A percentile compares a stretch with the other conserved stretches of the same genome.
These are phyloP conservation scores for Kandelia obovata DNA, from an alignment of 345 rosid genomes.

Conservation along the genomic window DNA sequence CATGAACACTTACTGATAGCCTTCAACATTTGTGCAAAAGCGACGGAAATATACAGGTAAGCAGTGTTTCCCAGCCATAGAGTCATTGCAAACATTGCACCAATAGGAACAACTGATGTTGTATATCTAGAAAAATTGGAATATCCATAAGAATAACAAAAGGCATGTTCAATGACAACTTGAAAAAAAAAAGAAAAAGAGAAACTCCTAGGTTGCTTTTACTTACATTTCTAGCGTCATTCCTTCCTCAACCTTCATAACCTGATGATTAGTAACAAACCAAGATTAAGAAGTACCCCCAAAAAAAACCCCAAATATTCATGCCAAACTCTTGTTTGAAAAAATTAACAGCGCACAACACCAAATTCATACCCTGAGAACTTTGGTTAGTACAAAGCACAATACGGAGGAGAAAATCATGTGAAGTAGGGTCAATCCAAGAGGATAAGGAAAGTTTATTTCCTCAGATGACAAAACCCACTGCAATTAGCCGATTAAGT, in stretches of 20 bases:
- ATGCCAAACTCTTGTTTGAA: neutral
- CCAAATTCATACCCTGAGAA: conserved; percentile 58
- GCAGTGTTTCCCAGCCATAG: conserved; percentile 99
- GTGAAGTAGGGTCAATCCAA: conserved; percentile 92
- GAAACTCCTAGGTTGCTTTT: neutral
- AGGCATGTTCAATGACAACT: neutral
- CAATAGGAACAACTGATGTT: conserved; percentile 88
- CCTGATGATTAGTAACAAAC: conserved; percentile 34
- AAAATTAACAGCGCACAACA: neutral
- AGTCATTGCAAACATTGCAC: conserved; percentile 96
- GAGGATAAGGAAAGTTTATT: conserved; percentile 94
- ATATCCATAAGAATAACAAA: conserved; percentile 1
- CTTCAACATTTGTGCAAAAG: conserved; percentile 97
- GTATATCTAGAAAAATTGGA: conserved; percentile 28
- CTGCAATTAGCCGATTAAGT: conserved; percentile 41
- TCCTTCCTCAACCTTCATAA: conserved; percentile 87
- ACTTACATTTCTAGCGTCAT: conserved; percentile 94
- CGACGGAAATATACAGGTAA: conserved; percentile 89
- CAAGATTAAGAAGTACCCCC: conserved; percentile 2
- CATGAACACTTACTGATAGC: conserved; percentile 67
- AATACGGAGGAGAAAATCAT: conserved; percentile 86
- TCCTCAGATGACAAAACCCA: conserved; percentile 98
- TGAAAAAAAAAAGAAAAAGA: neutral
- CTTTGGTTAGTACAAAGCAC: conserved; percentile 78
- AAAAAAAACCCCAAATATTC: neutral